phyloP scores from a whole-genome alignment of 306 rosid genomes.

The Gastrolobium villosum region DNA sequence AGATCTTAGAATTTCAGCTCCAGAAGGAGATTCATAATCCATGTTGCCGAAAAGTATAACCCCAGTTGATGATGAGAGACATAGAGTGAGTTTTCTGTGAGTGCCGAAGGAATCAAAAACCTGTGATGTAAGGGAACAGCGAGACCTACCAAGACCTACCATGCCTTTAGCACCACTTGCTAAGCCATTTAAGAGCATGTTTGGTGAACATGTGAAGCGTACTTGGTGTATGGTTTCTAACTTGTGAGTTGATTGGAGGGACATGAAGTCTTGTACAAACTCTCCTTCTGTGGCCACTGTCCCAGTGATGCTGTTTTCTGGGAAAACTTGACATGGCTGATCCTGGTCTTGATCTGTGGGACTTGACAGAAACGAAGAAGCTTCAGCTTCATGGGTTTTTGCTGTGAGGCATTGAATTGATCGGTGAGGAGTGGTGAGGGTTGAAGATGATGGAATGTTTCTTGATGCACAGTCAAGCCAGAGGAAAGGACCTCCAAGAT shows the following conservation, averaged over 20 bases:
- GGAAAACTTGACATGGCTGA: slow-evolving; percentile 48
- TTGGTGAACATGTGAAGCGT: slow-evolving; percentile 58
- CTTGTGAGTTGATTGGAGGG: slow-evolving; percentile 24
- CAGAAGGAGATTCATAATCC: slow-evolving; percentile 24
- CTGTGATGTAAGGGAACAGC: slow-evolving; percentile 63
- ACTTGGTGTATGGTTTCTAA: slow-evolving; percentile 9
- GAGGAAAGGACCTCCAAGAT: slow-evolving; percentile 62
- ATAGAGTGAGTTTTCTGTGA: slow-evolving; percentile 54
- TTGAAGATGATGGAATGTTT: slow-evolving; percentile 51
- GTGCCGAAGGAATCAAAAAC: slow-evolving; percentile 53
- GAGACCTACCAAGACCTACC: slow-evolving; percentile 67
- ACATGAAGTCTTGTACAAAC: slow-evolving; percentile 56
- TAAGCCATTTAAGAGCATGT: slow-evolving; percentile 55
- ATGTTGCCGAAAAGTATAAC: slow-evolving; percentile 47
- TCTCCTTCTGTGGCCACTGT: slow-evolving; percentile 44
- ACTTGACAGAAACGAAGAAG: background rate
- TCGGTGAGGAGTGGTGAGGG: slow-evolving; percentile 41
- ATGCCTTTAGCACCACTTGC: slow-evolving; percentile 63
- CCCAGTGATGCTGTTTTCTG: slow-evolving; percentile 52
- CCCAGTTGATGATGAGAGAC: slow-evolving; percentile 69
- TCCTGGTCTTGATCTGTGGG: background rate
- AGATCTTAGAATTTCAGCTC: slow-evolving; percentile 51
- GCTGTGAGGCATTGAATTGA: slow-evolving; percentile 65
- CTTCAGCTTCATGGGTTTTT: slow-evolving; percentile 11
- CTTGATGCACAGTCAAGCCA: slow-evolving; percentile 61